These are phyloP conservation scores for Cynara cardunculus DNA, from an alignment of 129 eudicot species.

Conservation along the genomic window DNA sequence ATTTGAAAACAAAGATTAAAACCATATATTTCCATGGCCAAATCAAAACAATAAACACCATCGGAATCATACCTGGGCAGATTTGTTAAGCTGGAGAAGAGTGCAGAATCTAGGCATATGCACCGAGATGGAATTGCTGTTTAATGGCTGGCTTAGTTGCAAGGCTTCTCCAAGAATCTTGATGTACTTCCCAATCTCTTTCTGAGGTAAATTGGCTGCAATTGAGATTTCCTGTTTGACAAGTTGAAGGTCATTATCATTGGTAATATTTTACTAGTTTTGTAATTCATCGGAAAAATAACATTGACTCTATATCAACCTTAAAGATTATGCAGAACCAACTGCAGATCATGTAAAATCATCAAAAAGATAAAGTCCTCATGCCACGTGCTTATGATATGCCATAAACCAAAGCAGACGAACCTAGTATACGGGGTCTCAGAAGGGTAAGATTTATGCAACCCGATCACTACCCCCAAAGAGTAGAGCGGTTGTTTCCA, in stretches of 20 bases:
- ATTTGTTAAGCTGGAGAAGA: constrained; percentile 96
- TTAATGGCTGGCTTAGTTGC: constrained; percentile 93
- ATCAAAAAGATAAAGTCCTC: not conserved
- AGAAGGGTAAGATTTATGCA: too few relatives aligned
- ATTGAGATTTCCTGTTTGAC: constrained; percentile 81
- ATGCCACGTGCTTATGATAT: too few relatives aligned
- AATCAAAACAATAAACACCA: not conserved
- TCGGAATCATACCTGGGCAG: constrained; percentile 73
- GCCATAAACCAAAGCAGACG: too few relatives aligned
- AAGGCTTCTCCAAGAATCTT: constrained; percentile 99
- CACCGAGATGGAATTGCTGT: constrained; percentile 97
- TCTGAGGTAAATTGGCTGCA: constrained; percentile 97
- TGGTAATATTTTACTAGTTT: not conserved
- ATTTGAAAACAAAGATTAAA: not conserved
- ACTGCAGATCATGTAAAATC: not conserved
- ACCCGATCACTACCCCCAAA: too few relatives aligned
- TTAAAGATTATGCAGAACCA: not conserved
- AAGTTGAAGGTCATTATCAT: not conserved
- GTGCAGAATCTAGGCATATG: constrained; percentile 99
- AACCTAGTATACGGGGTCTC: too few relatives aligned
- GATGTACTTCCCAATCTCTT: constrained; percentile 97
- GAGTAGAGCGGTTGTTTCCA: too few relatives aligned
- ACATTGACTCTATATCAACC: not conserved
- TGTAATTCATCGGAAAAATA: not conserved
- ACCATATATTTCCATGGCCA: not conserved